Percentiles rank a stretch among this genome's conserved stretches.
These are phyloP conservation scores for Cryptococcus sp. DNA, from an alignment of 1,284 basidiomycete species.

Conservation along the genomic window DNA sequence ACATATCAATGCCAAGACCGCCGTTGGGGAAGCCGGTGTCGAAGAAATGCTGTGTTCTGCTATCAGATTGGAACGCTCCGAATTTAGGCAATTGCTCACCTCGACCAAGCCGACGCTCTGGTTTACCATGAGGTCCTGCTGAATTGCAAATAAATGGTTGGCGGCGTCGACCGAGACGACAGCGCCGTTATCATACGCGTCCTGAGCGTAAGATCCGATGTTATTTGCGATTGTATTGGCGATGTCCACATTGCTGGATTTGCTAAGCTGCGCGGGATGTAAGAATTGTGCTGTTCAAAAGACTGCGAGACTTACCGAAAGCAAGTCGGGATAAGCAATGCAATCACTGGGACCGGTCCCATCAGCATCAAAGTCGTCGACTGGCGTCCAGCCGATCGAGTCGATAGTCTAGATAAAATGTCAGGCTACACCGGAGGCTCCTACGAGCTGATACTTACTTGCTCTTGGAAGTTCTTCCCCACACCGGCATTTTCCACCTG, in stretches of 20 bases:
- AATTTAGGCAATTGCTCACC: slow-evolving; percentile 10
- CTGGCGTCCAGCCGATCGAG: slow-evolving; percentile 26
- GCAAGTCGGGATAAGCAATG: slow-evolving; percentile 23
- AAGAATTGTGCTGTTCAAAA: not conserved
- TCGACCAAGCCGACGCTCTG: slow-evolving; percentile 33
- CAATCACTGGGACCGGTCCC: slow-evolving; percentile 22
- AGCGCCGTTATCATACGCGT: slow-evolving; percentile 41
- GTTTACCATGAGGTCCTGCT: slow-evolving; percentile 49
- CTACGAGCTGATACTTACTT: slow-evolving; percentile 13
- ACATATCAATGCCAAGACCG: slow-evolving; percentile 47
- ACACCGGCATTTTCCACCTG: slow-evolving; percentile 25
- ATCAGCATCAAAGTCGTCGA: slow-evolving; percentile 23
- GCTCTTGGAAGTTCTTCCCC: slow-evolving; percentile 37
- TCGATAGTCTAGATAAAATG: slow-evolving; percentile 26
- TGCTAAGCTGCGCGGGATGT: slow-evolving; percentile 6
- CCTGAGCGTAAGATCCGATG: slow-evolving; percentile 42
- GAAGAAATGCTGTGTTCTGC: slow-evolving; percentile 10
- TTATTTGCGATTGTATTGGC: slow-evolving; percentile 9
- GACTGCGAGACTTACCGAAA: slow-evolving; percentile 7
- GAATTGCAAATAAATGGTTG: slow-evolving; percentile 39
- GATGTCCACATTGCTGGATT: slow-evolving; percentile 17
- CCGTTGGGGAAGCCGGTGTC: slow-evolving; percentile 24
- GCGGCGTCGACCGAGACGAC: slow-evolving; percentile 34
- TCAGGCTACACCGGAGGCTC: not conserved
- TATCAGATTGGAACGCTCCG: not conserved